Evolutionary conservation across 805 yeast genomes (phyloP).

Genomic region (Ogataea ramenticola): DNA sequence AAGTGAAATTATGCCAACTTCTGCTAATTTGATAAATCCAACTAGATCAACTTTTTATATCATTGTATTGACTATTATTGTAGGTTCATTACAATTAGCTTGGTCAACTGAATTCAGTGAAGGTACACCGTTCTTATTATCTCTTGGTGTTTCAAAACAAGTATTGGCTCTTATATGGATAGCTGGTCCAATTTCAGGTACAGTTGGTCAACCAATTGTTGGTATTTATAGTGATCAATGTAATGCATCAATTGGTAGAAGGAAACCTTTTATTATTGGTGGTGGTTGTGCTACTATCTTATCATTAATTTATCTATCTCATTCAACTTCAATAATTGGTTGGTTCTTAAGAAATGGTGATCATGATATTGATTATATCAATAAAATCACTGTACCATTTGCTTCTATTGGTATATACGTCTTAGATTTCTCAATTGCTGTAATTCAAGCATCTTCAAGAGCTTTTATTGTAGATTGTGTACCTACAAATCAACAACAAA

Average conservation of each 20-base stretch:
- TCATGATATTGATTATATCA: conserved; percentile 16
- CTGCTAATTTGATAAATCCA: conserved; percentile 34
- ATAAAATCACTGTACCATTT: conserved; percentile 33
- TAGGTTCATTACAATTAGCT: conserved; percentile 56
- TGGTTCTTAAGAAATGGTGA: conserved; percentile 20
- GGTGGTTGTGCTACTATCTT: conserved; percentile 42
- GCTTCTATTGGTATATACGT: conserved; percentile 48
- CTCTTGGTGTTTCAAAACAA: conserved; percentile 54
- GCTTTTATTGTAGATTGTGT: conserved; percentile 59
- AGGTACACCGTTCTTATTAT: conserved; percentile 54
- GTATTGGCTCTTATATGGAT: conserved; percentile 54
- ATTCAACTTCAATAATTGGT: conserved; percentile 35
- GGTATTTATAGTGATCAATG: conserved; percentile 53
- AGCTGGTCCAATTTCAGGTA: conserved; percentile 60
- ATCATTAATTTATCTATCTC: conserved; percentile 38
- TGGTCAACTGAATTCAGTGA: conserved; percentile 64
- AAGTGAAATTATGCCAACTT: conserved; percentile 35
- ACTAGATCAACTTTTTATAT: conserved; percentile 37
- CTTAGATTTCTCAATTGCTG: conserved; percentile 50
- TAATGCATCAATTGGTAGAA: conserved; percentile 36
- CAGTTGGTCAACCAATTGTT: conserved; percentile 56
- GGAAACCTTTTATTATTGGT: conserved; percentile 51
- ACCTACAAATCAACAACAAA: conserved; percentile 47
- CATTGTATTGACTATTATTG: conserved; percentile 35
- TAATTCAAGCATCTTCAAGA: conserved; percentile 53